phyloP scores from a whole-genome alignment of 2,329 filamentous ascomycete genomes.

The Arthrobotrys entomopaga region DNA sequence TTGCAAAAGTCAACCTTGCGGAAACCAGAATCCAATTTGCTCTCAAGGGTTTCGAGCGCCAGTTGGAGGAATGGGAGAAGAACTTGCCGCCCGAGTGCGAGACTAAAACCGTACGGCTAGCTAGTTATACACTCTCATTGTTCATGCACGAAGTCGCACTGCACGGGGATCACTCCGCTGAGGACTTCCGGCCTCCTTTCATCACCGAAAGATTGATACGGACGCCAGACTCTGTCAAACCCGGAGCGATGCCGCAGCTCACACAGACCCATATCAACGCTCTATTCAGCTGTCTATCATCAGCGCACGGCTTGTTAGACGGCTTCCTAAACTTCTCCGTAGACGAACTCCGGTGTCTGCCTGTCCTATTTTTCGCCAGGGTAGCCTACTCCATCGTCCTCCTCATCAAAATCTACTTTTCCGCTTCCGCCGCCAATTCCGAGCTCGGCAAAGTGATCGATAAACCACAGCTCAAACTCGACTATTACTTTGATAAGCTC shows the following conservation, averaged over 20 bases:
- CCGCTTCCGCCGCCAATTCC: conserved; percentile 64
- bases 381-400: conserved; percentile 69
- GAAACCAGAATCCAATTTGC: conserved; percentile 69
- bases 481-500: conserved; percentile 73
- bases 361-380: conserved; percentile 67
- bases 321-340: conserved; percentile 72
- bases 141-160: conserved; percentile 82
- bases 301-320: conserved; percentile 74
- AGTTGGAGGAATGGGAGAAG: conserved; percentile 66
- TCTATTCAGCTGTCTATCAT: conserved; percentile 73
- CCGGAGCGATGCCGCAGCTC: conserved; percentile 59
- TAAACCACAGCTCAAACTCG: conserved; percentile 65
- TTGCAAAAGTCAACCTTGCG: conserved; percentile 66
- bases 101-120: conserved; percentile 43
- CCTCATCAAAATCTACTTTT: conserved; percentile 71
- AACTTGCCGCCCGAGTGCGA: conserved; percentile 62
- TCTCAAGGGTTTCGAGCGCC: conserved; percentile 68
- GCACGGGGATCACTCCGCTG: conserved; percentile 70
- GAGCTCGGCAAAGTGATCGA: conserved; percentile 67
- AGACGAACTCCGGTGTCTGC: conserved; percentile 69
- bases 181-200: conserved; percentile 64
- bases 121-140: conserved; percentile 67
- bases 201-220: conserved; percentile 59
- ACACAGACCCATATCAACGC: conserved; percentile 73
- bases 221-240: conserved; percentile 57